phyloP scores from a whole-genome alignment of 345 rosid genomes.

The Gossypium longicalyx region DNA sequence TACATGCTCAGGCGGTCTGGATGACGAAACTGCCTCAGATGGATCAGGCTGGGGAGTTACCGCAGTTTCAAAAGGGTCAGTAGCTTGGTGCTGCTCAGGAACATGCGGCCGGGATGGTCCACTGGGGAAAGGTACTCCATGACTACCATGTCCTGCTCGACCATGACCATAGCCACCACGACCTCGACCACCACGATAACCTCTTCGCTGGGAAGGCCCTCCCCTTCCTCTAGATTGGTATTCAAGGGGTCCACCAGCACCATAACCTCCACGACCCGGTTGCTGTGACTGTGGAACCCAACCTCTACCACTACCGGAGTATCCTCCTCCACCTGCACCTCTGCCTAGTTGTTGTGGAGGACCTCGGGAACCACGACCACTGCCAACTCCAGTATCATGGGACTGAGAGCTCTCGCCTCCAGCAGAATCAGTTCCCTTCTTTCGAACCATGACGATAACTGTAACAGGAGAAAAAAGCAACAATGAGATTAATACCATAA shows the following conservation, averaged over 20 bases:
- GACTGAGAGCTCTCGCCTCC: constrained; percentile 64
- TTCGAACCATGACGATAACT: constrained; percentile 57
- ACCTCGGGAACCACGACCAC: constrained; percentile 50
- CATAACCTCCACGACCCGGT: constrained; percentile 49
- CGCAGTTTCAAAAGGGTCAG: constrained; percentile 49
- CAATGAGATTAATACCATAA: neutral
- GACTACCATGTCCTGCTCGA: constrained; percentile 15
- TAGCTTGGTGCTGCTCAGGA: constrained; percentile 99
- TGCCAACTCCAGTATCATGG: constrained; percentile 41
- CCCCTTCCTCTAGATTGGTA: constrained; percentile 81
- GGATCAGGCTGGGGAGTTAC: constrained; percentile 42
- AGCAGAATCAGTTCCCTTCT: constrained; percentile 58
- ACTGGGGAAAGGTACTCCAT: constrained; percentile 55
- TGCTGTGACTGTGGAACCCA: constrained; percentile 56
- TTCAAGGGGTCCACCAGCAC: constrained; percentile 44
- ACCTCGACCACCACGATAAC: constrained; percentile 35
- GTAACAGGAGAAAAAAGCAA: neutral
- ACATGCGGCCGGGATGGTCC: constrained; percentile 50
- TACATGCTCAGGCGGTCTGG: constrained; percentile 28
- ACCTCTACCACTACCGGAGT: constrained; percentile 60
- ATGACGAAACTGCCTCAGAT: no score
- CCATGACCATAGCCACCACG: constrained; percentile 33
- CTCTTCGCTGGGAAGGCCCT: constrained; percentile 55
- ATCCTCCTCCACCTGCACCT: constrained; percentile 17
- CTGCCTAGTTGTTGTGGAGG: constrained; percentile 40